phyloP scores from a whole-genome alignment of 495 filamentous ascomycete species.

The Pyronema domesticum region DNA sequence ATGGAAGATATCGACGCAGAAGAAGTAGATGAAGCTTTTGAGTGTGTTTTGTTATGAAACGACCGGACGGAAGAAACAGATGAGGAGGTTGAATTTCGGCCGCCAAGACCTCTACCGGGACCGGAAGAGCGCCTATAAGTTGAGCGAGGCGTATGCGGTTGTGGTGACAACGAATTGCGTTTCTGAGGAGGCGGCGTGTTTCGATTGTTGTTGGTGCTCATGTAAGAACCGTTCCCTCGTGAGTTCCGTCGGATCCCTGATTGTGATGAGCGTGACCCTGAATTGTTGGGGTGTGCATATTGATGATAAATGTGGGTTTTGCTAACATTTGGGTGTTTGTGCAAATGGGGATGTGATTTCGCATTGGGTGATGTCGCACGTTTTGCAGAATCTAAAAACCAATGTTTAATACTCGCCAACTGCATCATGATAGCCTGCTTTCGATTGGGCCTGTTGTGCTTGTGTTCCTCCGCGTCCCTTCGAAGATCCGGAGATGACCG shows the following conservation, averaged over 20 bases:
- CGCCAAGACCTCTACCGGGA: conserved; percentile 46
- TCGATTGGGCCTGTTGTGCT: conserved; percentile 46
- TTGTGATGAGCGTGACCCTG: conserved; percentile 3
- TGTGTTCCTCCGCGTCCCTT: conserved; percentile 36
- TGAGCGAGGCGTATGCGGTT: conserved; percentile 71
- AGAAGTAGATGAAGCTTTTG: conserved; percentile 84
- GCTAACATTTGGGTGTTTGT: not conserved
- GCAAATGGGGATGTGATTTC: conserved; percentile 31
- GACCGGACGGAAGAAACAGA: conserved; percentile 85
- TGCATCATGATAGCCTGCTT: conserved; percentile 60
- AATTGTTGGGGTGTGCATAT: conserved; percentile 32
- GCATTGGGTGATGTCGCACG: conserved; percentile 48
- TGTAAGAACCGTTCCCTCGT: conserved; percentile 15
- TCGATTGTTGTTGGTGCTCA: conserved; percentile 26
- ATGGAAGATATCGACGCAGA: conserved; percentile 55
- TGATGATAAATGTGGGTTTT: conserved; percentile 20
- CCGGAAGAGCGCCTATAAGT: conserved; percentile 58
- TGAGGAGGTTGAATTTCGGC: conserved; percentile 88
- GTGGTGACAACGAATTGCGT: conserved; percentile 74
- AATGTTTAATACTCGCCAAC: conserved; percentile 71
- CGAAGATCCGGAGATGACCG: conserved; percentile 25
- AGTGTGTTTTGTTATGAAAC: conserved; percentile 82
- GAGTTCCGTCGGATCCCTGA: conserved; percentile 17
- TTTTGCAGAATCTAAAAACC: conserved; percentile 65
- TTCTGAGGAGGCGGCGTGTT: conserved; percentile 28